phyloP scores from a whole-genome alignment of 305 asterid genomes.

The Solanum hybrid region DNA sequence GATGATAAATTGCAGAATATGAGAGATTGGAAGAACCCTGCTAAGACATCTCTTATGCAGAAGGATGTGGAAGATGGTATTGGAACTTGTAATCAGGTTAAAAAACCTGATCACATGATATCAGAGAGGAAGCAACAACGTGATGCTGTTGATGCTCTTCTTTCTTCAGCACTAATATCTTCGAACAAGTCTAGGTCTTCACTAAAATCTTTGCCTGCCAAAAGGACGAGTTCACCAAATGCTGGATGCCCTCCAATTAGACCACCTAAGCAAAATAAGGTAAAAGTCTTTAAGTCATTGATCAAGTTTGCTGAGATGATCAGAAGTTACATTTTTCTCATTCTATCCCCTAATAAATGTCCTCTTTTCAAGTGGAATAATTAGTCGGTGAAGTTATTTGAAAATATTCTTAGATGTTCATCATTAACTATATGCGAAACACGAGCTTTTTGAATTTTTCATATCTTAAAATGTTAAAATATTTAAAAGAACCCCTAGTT shows the following conservation, averaged over 20 bases:
- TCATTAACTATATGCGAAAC: background rate
- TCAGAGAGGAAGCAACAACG: slow-evolving; percentile 78
- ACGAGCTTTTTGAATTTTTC: background rate
- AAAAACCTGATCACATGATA: slow-evolving; percentile 26
- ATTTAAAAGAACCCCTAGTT: background rate
- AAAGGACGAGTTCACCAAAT: slow-evolving; percentile 30
- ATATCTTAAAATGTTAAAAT: background rate
- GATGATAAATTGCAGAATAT: slow-evolving; percentile 20
- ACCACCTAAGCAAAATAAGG: slow-evolving; percentile 53
- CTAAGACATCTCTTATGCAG: slow-evolving; percentile 33
- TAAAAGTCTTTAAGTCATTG: slow-evolving; percentile 1
- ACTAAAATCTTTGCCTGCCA: slow-evolving; percentile 32
- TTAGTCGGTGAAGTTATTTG: background rate
- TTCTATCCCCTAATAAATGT: background rate
- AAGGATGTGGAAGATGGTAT: slow-evolving; percentile 24
- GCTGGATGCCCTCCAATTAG: slow-evolving; percentile 22
- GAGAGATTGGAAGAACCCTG: slow-evolving; percentile 19
- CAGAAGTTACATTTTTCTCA: background rate
- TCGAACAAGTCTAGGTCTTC: slow-evolving; percentile 59
- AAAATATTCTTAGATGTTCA: background rate
- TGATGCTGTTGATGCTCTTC: slow-evolving; percentile 89
- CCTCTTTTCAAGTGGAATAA: background rate
- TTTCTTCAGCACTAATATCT: slow-evolving; percentile 87
- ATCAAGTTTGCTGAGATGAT: background rate
- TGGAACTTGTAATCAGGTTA: slow-evolving; percentile 35